Base-by-base conservation (phyloP, 192 early-diverging fungal species). In the Backusella psychrophila region DNA sequence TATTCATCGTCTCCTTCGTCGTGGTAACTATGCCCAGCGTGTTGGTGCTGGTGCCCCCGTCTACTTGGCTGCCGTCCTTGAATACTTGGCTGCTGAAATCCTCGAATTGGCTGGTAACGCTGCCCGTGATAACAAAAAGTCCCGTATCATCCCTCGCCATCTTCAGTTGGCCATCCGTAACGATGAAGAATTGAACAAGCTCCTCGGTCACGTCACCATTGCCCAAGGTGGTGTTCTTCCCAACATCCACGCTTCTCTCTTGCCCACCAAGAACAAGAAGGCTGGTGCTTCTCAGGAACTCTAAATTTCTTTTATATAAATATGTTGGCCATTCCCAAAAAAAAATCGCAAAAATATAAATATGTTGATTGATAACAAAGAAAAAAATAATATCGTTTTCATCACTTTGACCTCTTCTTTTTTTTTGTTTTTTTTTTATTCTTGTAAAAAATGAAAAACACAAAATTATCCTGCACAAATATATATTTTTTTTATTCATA, bases 111-210 rank as follows among this genome's bases (percentile, higher is more conserved):
- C 95, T 33, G 95, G 95, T 70, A 96, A 96, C 81, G 95, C 95
- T 70, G 93, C 94, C 66, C 91, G 94, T 78, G 94, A 95, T 84
- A 95, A 95, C 90, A 95, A 95, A 88, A 95, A 95, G 89, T 85
- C 91, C 73, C 93, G 95, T 87, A 95, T 96, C 82, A 94, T 96
- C 75, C 95, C 95, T 70, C 90, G 95, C 66, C 95, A 96, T 86
- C 81, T 95, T 53, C 95, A 96, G 86, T 89, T 96, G 72, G 94
- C 94, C 87, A 95, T 96, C 89, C 85, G 95, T 73, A 96, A 96
- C 87, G 94, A 96, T 85, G 94, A 96, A 80, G 95, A 96, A 85
- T 85, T 96, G 75, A 96, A 96, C 92, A 96, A 94, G 86, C 87
- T 96, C 73, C 91, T 96, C 68, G 92, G 92, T 75, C 89, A 89